A percentile compares a stretch with the other conserved stretches of the same genome.
phyloP scores from a whole-genome alignment of 441 rosid genomes.

The Corymbia citriodora region DNA sequence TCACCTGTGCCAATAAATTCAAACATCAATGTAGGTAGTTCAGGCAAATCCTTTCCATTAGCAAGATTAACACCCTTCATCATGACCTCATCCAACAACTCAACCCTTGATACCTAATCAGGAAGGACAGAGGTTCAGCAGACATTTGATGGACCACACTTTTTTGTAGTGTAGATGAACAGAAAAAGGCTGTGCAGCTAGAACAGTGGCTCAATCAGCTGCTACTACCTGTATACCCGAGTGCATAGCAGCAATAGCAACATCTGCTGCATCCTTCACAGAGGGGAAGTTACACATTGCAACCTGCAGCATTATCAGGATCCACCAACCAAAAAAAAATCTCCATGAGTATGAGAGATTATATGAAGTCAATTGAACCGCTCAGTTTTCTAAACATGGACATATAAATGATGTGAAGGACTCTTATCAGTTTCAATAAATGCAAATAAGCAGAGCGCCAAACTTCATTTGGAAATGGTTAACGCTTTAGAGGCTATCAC shows the following conservation, averaged over 20 bases:
- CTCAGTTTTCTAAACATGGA: background rate
- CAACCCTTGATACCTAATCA: conserved; percentile 78
- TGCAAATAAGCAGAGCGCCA: background rate
- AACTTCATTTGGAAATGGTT: background rate
- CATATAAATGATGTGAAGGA: background rate
- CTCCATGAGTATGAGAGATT: background rate
- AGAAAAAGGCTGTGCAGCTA: background rate
- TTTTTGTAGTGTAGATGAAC: background rate
- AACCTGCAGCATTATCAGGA: conserved; percentile 36
- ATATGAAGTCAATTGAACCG: background rate
- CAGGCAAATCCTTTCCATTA: conserved; percentile 72
- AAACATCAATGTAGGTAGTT: conserved; percentile 89
- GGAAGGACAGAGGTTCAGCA: conserved; percentile 13
- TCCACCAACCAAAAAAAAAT: background rate
- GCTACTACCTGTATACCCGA: conserved; percentile 76
- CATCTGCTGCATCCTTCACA: conserved; percentile 94
- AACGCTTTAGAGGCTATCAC: background rate
- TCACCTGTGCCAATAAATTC: conserved; percentile 92
- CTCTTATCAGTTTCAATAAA: background rate
- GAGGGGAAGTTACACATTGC: conserved; percentile 95
- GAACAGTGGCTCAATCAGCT: background rate
- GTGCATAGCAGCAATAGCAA: conserved; percentile 82
- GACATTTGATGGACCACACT: background rate
- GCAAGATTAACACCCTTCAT: conserved; percentile 81
- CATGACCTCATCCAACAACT: conserved; percentile 88